Evolutionary conservation across 352 stramenopile genomes (phyloP).

Genomic region (Hyphochytrium catenoides): DNA sequence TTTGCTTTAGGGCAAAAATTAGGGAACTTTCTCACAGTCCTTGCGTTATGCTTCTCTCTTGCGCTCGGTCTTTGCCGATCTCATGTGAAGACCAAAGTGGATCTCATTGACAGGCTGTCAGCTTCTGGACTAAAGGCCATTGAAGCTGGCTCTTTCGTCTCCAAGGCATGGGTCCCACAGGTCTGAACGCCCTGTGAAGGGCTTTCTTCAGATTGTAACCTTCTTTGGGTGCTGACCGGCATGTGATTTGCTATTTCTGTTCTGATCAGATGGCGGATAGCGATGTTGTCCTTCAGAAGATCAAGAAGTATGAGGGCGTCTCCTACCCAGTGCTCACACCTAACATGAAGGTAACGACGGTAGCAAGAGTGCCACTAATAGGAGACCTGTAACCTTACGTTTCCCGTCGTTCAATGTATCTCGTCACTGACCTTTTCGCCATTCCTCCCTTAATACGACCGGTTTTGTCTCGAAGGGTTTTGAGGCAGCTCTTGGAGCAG

Average conservation of each 20-base stretch:
- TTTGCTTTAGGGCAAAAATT: too few relatives aligned
- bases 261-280: conserved; percentile 71
- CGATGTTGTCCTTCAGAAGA: conserved; percentile 49
- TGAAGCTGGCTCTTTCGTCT: conserved; percentile 85
- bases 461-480: conserved; percentile 54
- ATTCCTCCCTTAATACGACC: conserved; percentile 1
- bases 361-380: conserved; percentile 8
- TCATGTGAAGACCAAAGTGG: conserved; percentile 81
- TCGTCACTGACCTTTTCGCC: not conserved
- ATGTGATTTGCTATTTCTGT: conserved; percentile 1
- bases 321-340: conserved; percentile 74
- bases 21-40: not conserved
- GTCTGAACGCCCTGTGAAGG: conserved; percentile 10
- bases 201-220: not conserved
- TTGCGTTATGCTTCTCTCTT: not conserved
- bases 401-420: not conserved
- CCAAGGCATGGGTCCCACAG: conserved; percentile 87
- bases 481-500: conserved; percentile 43
- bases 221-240: not conserved
- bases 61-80: conserved; percentile 11
- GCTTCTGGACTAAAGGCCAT: conserved; percentile 63
- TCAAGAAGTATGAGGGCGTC: conserved; percentile 41
- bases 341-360: conserved; percentile 55
- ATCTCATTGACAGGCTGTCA: conserved; percentile 68
- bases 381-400: not conserved